These are phyloP conservation scores for Trifolium pratense DNA, from an alignment of 306 rosid species.

Conservation along the genomic window DNA sequence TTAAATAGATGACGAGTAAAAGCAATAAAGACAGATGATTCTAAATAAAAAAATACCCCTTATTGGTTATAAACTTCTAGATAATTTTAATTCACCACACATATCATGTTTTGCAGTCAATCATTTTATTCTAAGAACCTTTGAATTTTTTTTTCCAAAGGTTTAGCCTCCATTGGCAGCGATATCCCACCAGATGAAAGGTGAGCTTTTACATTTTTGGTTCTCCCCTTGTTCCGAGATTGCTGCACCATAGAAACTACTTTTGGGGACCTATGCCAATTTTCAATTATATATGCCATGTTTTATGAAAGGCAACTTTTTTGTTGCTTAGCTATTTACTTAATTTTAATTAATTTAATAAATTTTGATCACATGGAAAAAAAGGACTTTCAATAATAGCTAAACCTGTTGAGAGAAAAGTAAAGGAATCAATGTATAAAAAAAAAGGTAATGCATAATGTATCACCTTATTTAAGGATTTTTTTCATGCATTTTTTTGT, in stretches of 20 bases:
- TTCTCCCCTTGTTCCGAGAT: neutral
- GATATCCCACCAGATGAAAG: constrained; percentile 33
- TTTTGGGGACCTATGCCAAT: neutral
- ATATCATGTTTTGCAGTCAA: neutral
- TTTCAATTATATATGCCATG: constrained; percentile 7
- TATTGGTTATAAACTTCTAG: neutral
- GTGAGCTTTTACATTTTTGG: constrained; percentile 31
- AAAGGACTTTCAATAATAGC: neutral
- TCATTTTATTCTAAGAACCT: neutral
- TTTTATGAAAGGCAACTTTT: neutral
- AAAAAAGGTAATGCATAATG: too few relatives aligned
- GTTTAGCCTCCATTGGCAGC: neutral
- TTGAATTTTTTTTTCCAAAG: constrained; percentile 11
- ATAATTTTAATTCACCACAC: neutral
- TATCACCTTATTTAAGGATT: too few relatives aligned
- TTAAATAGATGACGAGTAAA: too few relatives aligned
- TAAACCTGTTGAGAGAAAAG: too few relatives aligned
- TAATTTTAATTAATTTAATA: neutral
- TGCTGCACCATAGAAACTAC: neutral
- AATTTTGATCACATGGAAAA: neutral
- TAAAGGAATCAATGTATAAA: too few relatives aligned
- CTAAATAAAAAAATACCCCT: too few relatives aligned
- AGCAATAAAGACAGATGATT: too few relatives aligned
- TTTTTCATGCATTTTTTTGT: too few relatives aligned
- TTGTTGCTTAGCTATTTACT: neutral